Conservation (phyloP, 163 green algal genomes). For the Chlamydomonas reinhardtii region DNA sequence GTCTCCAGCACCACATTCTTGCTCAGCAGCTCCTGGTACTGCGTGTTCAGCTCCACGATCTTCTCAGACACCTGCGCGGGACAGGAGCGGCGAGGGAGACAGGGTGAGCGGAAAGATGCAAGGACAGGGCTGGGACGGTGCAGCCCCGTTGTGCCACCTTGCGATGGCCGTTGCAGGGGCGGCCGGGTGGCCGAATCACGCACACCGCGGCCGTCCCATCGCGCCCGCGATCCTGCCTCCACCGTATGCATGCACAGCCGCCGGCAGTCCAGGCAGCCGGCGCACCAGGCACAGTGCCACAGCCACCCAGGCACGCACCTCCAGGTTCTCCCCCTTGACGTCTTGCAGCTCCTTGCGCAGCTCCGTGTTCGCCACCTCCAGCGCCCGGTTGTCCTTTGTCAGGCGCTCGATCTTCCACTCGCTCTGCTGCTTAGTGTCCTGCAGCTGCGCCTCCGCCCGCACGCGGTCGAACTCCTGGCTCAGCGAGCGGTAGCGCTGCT, state of each 20-base stretch:
- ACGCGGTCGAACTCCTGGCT: slow-evolving; percentile 51
- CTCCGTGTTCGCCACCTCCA: slow-evolving; percentile 70
- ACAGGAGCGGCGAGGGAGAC: background rate
- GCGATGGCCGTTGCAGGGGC: too few species aligned
- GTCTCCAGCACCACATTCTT: slow-evolving; percentile 48
- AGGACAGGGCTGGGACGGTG: too few species aligned
- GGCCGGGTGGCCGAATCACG: too few species aligned
- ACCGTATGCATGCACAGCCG: too few species aligned
- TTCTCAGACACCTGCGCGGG: slow-evolving; percentile 72
- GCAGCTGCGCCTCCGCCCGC: slow-evolving; percentile 46
- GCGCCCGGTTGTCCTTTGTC: slow-evolving; percentile 70
- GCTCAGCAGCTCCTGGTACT: slow-evolving; percentile 50
- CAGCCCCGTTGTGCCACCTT: too few species aligned
- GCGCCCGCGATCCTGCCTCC: too few species aligned
- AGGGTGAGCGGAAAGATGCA: too few species aligned
- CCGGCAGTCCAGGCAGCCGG: too few species aligned
- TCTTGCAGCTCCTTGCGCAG: slow-evolving; percentile 61
- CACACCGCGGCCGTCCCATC: too few species aligned
- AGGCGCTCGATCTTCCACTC: slow-evolving; percentile 79
- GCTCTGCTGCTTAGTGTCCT: slow-evolving; percentile 69
- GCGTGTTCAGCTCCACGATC: slow-evolving; percentile 69
- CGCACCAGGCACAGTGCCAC: too few species aligned
- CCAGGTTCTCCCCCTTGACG: slow-evolving; percentile 73
- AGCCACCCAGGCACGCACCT: too few species aligned
- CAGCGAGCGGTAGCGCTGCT: slow-evolving; percentile 58